A percentile compares a stretch with the other conserved stretches of the same genome.
Conservation (phyloP, 176 grass and related monocot species). For the Echinochloa phyllopogon region DNA sequence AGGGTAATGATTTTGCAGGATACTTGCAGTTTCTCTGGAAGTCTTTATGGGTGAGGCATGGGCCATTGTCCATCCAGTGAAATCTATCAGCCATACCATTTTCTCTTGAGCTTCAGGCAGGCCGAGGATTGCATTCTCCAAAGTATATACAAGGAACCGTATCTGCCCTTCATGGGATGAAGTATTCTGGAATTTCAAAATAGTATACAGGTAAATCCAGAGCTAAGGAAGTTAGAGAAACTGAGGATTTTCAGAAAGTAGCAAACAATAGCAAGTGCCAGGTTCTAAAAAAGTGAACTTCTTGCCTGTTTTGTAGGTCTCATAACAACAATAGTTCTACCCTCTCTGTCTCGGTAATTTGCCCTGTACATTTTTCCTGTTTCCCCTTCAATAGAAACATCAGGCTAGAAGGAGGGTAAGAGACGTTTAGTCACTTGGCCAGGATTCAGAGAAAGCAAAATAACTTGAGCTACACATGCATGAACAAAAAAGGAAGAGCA, state of each 20-base stretch:
- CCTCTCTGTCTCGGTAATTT: constrained; percentile 76
- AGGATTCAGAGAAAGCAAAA: not conserved
- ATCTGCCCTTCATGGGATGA: constrained; percentile 72
- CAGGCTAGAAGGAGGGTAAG: constrained; percentile 50
- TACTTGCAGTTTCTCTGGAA: constrained; percentile 56
- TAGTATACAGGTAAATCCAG: constrained; percentile 12
- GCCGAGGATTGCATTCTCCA: constrained; percentile 85
- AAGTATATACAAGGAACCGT: constrained; percentile 68
- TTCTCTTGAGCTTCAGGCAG: constrained; percentile 81
- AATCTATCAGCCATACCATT: constrained; percentile 93
- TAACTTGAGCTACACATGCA: not conserved
- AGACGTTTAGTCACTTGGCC: not conserved
- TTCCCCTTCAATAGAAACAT: constrained; percentile 79
- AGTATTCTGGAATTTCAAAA: constrained; percentile 68
- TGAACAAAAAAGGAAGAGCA: not conserved
- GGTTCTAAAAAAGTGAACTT: constrained; percentile 8
- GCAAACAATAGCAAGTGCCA: not conserved
- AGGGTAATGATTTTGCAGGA: constrained; percentile 92
- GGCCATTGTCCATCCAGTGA: constrained; percentile 84
- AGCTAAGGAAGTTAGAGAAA: constrained; percentile 2
- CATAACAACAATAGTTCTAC: constrained; percentile 72
- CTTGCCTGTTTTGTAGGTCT: constrained; percentile 71
- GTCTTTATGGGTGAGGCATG: constrained; percentile 73
- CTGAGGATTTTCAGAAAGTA: not conserved
- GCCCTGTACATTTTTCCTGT: constrained; percentile 86